Evolutionary conservation across 371 early-diverging fungal species (phyloP), one percentile per base, ranked within the genome.

Genomic region (Amoeboaphelidium protococcarum): DNA sequence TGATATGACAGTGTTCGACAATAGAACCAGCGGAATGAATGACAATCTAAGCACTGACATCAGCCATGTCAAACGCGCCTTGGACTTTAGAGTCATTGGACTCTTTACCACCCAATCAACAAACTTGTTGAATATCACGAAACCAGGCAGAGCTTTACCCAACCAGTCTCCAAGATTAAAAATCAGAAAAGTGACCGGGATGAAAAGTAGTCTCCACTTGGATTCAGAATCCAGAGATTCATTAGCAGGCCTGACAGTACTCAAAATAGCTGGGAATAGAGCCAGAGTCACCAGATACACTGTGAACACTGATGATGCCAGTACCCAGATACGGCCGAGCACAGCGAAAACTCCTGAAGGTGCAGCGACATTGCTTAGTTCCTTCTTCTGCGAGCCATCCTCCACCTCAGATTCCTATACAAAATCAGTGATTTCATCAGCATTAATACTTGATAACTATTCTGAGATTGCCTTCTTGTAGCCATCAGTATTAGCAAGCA

Each of bases 141-240:
- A 47, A 2, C 60, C 54, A 16, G 66, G 63, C 19, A 68, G 40
- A n/a, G 25, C 48, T 2, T 73, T 67, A n/a, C 84, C 84, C 2
- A 74, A 40, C 68, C 74, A 78, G 51, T 83, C 84, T 25, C 79
- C 81, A 12, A 74, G 20, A 54, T 78, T 79, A 57, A 68, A 82
- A 4, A 69, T 45, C 41, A 83, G 57, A 54, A 81, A 83, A 50
- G 78, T 78, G 48, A 78, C 63, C 10, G 77, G 74, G 21, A 76
- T 64, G 59, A 82, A 75, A 25, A 77, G 47, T 16, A 23, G 41
- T 22, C n/a, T 22, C 4, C 4, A 37, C 16, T n/a, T 20, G 23
- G 27, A n/a, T 31, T 31, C 37, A 31, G 37, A 6, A 10, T 31
- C 37, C 16, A 16, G 16, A 10, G 37, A 31, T 31, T 16, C 37